Base-by-base conservation (phyloP, 805 yeast species). In the Jamesozyma piceae region DNA sequence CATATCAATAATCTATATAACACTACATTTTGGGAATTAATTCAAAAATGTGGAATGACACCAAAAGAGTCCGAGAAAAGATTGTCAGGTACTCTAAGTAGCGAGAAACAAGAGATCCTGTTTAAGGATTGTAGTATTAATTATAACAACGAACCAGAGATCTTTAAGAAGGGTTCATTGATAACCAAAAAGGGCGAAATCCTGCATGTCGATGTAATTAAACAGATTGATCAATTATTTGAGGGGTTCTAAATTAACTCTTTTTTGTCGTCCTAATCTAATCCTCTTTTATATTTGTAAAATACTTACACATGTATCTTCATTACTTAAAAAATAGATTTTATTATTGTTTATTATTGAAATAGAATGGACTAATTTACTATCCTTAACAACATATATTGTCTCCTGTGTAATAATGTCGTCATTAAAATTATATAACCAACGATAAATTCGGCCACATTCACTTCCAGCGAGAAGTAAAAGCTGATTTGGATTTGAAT, bases 1-100 rank as follows among this genome's bases (percentile, higher is more conserved):
- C 98, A 92, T 64, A 92, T 92, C 43, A 92, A 92, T 61, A 92
- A 92, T 60, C 64, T 92, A 46, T 92, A 90, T 67, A 92, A 92
- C 57, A 92, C 98, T 0, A 69, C 87, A 0, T 92, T 92, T 59
- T 92, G 98, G 98, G 69, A 77, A 5, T 68, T 92, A 53, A 90
- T 92, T 0, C 57, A 67, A 17, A 69, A 73, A 47, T 88, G 92
- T 15, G 80, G 80, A 0, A 44, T 83, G 63, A 73, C 82, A 0
- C 78, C 94, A 0, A 75, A 76, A 48, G 92, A 87, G 30, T 94
- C 97, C 0, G 97, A 92, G 54, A 71, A 77, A 38, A 68, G 63
- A 49, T 71, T 92, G 27, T 72, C 74, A 43, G 96, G 96, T 1
- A 85, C 97, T 0, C 54, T 86, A 1, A 69, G 95, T 14, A 67